phyloP scores from a whole-genome alignment of 140 eudicot genomes.

The Cichorium intybus region DNA sequence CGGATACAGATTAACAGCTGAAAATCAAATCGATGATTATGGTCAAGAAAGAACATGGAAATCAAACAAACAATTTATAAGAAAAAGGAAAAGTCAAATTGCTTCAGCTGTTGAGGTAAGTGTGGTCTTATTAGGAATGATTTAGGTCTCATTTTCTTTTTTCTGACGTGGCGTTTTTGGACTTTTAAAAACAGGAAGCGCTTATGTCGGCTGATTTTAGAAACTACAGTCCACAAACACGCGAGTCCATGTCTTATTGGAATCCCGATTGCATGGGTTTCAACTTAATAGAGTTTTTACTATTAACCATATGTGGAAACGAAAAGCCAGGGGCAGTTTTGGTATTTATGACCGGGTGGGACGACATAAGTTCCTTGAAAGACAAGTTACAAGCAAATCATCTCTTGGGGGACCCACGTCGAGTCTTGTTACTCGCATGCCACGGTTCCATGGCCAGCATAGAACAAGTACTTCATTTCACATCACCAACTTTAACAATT shows the following conservation, averaged over 20 bases:
- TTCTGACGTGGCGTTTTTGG: conserved; percentile 12
- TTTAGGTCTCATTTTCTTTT: conserved; percentile 6
- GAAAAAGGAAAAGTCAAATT: conserved; percentile 91
- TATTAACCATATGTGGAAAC: conserved; percentile 61
- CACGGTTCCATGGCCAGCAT: conserved; percentile 96
- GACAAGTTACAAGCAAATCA: conserved; percentile 84
- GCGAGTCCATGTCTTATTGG: conserved; percentile 77
- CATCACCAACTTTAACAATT: too few relatives aligned
- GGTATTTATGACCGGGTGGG: conserved; percentile 99
- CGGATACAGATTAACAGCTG: conserved; percentile 73
- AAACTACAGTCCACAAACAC: conserved; percentile 57
- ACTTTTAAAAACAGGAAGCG: conserved; percentile 59
- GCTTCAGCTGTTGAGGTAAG: conserved; percentile 90
- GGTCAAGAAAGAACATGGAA: conserved; percentile 86
- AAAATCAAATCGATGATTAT: conserved; percentile 91
- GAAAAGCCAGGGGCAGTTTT: conserved; percentile 79
- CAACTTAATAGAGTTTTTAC: conserved; percentile 73
- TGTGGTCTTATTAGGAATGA: not conserved
- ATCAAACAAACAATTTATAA: conserved; percentile 74
- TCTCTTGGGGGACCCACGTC: conserved; percentile 62
- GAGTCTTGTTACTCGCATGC: conserved; percentile 83
- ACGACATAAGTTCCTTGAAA: conserved; percentile 82
- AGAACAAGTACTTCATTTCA: conserved; percentile 67
- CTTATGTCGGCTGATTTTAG: conserved; percentile 66
- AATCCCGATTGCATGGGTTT: conserved; percentile 91